Conservation (phyloP, 2,329 filamentous ascomycete species). For the Zymoseptoria passerinii region DNA sequence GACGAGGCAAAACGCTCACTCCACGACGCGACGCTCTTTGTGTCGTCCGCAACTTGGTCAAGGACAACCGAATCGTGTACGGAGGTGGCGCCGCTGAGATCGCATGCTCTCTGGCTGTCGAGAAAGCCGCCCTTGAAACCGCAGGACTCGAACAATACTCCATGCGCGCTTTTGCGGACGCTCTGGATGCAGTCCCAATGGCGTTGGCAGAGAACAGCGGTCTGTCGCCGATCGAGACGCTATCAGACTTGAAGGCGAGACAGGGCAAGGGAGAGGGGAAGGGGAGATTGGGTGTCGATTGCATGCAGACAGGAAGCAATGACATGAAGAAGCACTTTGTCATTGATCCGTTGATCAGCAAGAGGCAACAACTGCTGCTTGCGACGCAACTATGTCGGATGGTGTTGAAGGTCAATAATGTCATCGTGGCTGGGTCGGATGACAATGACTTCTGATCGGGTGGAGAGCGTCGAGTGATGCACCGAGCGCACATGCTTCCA, state of each 20-base stretch:
- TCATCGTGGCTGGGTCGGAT: conserved; percentile 81
- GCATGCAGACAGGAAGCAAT: conserved; percentile 91
- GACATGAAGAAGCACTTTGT: conserved; percentile 98
- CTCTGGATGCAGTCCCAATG: conserved; percentile 88
- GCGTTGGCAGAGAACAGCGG: conserved; percentile 96
- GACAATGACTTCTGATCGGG: conserved; percentile 68
- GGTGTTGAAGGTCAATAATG: conserved; percentile 94
- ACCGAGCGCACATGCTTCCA: neutral
- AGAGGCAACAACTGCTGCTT: conserved; percentile 91
- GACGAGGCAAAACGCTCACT: conserved; percentile 97
- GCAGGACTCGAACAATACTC: conserved; percentile 97
- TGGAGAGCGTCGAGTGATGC: neutral
- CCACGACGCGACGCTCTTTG: conserved; percentile 95
- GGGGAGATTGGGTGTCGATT: conserved; percentile 81
- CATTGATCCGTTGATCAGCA: conserved; percentile 95
- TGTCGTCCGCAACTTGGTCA: conserved; percentile 91
- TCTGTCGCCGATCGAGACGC: conserved; percentile 87
- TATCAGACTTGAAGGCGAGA: conserved; percentile 90
- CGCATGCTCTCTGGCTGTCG: conserved; percentile 90
- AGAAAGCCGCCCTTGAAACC: conserved; percentile 82
- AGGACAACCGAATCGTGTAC: conserved; percentile 94
- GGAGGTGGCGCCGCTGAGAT: conserved; percentile 95
- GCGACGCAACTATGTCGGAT: conserved; percentile 96
- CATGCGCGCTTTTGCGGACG: conserved; percentile 96
- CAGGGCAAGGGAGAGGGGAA: conserved; percentile 77